A percentile compares a stretch with the other conserved stretches of the same genome.
Evolutionary conservation across 192 early-diverging fungal genomes (phyloP).

Genomic region (Ambispora gerdemannii): DNA sequence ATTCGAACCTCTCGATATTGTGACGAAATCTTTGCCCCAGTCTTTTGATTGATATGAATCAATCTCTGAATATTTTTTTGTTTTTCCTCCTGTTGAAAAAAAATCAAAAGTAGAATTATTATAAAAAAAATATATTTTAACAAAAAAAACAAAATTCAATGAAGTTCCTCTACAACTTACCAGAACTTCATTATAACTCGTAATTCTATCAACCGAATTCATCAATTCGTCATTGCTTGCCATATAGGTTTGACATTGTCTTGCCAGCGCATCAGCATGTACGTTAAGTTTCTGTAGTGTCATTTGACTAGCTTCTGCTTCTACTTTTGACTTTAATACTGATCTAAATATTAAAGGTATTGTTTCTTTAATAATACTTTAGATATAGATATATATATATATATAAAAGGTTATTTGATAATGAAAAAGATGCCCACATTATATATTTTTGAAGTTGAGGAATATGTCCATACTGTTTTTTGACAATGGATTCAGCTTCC

Average conservation of each 20-base stretch:
- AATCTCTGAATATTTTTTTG: not conserved
- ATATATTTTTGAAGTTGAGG: not conserved
- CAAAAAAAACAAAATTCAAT: not conserved
- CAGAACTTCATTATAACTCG: not conserved
- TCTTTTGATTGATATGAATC: slow-evolving; percentile 1
- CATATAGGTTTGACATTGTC: not conserved
- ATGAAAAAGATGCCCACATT: slow-evolving; percentile 9
- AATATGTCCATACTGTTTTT: slow-evolving; percentile 6
- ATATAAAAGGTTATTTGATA: not conserved
- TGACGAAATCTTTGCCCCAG: not conserved
- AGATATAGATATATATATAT: not conserved
- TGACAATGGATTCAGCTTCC: not conserved
- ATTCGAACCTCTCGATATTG: slow-evolving; percentile 19
- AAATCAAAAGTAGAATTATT: not conserved
- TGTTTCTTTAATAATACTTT: not conserved
- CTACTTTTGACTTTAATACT: slow-evolving; percentile 16
- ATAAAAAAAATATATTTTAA: not conserved
- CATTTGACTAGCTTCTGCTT: slow-evolving; percentile 4
- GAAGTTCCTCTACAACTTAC: not conserved
- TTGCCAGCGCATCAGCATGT: not conserved
- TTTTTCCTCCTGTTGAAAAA: slow-evolving; percentile 22
- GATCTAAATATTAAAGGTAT: not conserved
- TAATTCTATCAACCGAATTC: not conserved
- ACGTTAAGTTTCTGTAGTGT: not conserved
- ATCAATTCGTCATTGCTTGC: not conserved